Base-by-base conservation (phyloP, 2,329 filamentous ascomycete genomes). In the Aspergillus tamarii region DNA sequence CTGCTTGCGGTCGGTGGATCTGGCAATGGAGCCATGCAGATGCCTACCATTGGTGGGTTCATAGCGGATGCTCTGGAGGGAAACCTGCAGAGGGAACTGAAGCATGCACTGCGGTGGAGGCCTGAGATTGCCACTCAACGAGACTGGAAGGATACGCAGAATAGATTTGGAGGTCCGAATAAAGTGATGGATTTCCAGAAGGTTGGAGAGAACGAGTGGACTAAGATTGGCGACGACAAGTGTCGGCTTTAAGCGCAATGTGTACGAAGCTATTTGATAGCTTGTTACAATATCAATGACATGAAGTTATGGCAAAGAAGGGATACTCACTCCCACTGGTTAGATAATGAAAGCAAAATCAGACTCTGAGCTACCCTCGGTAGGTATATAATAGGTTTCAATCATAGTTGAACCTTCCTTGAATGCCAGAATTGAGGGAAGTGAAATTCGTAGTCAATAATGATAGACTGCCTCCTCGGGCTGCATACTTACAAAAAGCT, bases 21-120 rank as follows among this genome's bases (percentile, higher is more conserved):
- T 34, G 84, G 84, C 1, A 82, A 86, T 67, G 84, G 82, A 3
- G 86, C 84, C 66, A 85, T 83, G 78, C 81, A 84, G 45, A 83
- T 84, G 69, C 83, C 84, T 2, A 77, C 80, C 3, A 80, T 87
- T 48, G 85, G 85, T 1, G 74, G 77, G 5, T 80, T 84, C 26
- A 82, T 87, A 28, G 78, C 73, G 1, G 84, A 87, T 70, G 77
- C 78, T 5, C 58, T 87, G 46, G 81, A 85, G 62, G 80, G 76
- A 0, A 76, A 69, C 9, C 64, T 85, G 45, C 81, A 84, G 46
- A 70, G 69, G 9, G 77, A 77, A 55, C 69, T 85, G 64, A 76
- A 76, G 61, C 70, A 76, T 16, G 77, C 79, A 12, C 81, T 84
- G 65, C 73, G 81, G 57, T 87, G 85, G 84, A 74, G 84, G 57